A percentile compares a stretch with the other conserved stretches of the same genome.
phyloP scores from a whole-genome alignment of 1,284 basidiomycete genomes.

The Leccinum glutinopallens region DNA sequence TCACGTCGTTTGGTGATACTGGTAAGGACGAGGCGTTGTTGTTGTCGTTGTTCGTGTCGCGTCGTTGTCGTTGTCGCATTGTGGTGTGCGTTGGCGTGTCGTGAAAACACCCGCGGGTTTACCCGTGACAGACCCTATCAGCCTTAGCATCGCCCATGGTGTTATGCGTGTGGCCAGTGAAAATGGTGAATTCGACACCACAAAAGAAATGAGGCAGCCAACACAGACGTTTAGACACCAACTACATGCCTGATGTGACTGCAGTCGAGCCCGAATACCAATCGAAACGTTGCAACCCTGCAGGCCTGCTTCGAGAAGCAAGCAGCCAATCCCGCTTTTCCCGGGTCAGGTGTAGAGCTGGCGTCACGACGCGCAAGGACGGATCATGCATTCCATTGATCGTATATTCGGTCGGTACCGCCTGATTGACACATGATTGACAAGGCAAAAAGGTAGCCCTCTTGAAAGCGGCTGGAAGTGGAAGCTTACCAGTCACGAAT shows the following conservation, averaged over 20 bases:
- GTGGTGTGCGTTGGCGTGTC: too few relatives aligned
- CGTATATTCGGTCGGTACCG: not conserved
- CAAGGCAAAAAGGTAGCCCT: not conserved
- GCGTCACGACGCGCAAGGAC: not conserved
- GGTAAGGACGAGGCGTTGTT: too few relatives aligned
- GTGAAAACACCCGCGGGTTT: too few relatives aligned
- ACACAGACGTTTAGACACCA: not conserved
- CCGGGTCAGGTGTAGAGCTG: not conserved
- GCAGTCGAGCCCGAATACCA: not conserved
- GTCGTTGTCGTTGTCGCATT: too few relatives aligned
- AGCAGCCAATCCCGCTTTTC: not conserved
- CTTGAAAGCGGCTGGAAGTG: not conserved
- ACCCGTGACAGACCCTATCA: too few relatives aligned
- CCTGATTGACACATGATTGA: too few relatives aligned
- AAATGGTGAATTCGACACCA: not conserved
- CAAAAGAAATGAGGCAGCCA: not conserved
- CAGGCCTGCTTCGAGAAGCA: not conserved
- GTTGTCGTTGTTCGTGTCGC: too few relatives aligned
- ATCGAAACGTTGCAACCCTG: too few relatives aligned
- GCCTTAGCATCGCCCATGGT: not conserved
- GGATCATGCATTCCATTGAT: not conserved
- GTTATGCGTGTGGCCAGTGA: not conserved
- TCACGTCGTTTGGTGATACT: too few relatives aligned
- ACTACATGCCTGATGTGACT: too few relatives aligned
- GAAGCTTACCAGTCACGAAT: not conserved